Conservation (phyloP, 345 rosid species). For the Hibiscus trionum region DNA sequence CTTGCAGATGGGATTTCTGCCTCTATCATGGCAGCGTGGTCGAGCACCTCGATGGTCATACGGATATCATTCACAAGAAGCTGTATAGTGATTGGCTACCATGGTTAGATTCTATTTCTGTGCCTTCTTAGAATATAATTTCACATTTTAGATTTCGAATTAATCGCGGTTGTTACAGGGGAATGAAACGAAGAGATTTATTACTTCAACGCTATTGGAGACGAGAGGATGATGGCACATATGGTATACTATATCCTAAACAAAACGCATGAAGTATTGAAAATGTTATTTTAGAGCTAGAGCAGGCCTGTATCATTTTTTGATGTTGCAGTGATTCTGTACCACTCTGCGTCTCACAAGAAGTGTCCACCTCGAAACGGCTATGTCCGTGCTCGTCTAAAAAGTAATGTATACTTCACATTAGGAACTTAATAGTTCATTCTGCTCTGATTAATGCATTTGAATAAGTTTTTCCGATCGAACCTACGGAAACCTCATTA, state of each 20-base stretch:
- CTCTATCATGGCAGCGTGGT: slow-evolving; percentile 60
- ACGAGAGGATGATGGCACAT: slow-evolving; percentile 1
- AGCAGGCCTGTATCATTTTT: neutral
- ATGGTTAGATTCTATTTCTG: slow-evolving; percentile 35
- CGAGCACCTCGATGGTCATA: slow-evolving; percentile 91
- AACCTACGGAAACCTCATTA: neutral
- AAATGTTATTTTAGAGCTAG: neutral
- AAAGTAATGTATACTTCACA: slow-evolving; percentile 53
- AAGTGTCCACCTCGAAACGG: slow-evolving; percentile 41
- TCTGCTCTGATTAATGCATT: neutral
- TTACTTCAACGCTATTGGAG: slow-evolving; percentile 4
- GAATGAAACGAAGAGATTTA: slow-evolving; percentile 2
- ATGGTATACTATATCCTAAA: neutral
- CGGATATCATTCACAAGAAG: slow-evolving; percentile 60
- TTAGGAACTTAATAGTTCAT: slow-evolving; percentile 7
- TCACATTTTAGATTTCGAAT: neutral
- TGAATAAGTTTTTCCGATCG: neutral
- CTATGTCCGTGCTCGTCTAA: slow-evolving; percentile 75
- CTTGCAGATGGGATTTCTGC: slow-evolving; percentile 90
- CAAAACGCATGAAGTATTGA: neutral
- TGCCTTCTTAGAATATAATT: neutral
- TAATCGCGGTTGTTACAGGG: neutral
- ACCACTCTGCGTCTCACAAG: neutral
- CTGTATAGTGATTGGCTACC: slow-evolving; percentile 80
- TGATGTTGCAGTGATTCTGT: neutral